These are phyloP conservation scores for Colletotrichum agaves DNA, from an alignment of 2,329 filamentous ascomycete genomes.

Conservation along the genomic window DNA sequence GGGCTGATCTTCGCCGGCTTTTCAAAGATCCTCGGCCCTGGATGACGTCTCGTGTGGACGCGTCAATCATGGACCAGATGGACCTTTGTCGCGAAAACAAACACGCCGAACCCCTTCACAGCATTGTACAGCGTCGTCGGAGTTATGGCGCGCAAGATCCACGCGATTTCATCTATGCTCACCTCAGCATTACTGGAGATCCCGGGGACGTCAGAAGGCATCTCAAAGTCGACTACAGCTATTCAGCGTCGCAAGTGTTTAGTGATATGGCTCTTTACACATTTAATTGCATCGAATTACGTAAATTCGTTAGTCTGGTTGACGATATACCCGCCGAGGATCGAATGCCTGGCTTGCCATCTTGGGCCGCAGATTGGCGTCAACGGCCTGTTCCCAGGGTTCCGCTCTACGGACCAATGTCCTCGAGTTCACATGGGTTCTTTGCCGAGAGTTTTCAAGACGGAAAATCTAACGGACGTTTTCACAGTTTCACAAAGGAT, in stretches of 20 bases:
- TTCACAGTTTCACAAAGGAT: not conserved
- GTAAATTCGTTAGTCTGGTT: too few relatives aligned
- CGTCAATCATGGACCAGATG: too few relatives aligned
- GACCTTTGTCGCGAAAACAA: too few relatives aligned
- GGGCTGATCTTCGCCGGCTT: slow-evolving; percentile 1
- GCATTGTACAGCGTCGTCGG: not conserved
- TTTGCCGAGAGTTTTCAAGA: too few relatives aligned
- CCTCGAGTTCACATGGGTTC: too few relatives aligned
- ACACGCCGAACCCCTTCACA: not conserved
- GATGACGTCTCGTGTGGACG: too few relatives aligned
- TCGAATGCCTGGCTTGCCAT: not conserved
- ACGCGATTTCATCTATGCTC: slow-evolving; percentile 17
- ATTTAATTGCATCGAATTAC: too few relatives aligned
- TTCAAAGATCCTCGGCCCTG: not conserved
- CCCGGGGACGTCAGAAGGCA: not conserved
- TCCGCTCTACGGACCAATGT: too few relatives aligned
- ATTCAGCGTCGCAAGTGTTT: not conserved
- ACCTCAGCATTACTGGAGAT: slow-evolving; percentile 9
- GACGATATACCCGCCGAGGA: not conserved
- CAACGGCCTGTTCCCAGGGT: not conserved
- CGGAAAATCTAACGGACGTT: too few relatives aligned
- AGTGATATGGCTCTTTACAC: too few relatives aligned
- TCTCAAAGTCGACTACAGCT: slow-evolving; percentile 1
- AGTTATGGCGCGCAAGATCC: slow-evolving; percentile 15
- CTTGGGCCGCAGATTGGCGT: slow-evolving; percentile 21